Conservation (phyloP, 129 eudicot species). For the Tagetes erecta region DNA sequence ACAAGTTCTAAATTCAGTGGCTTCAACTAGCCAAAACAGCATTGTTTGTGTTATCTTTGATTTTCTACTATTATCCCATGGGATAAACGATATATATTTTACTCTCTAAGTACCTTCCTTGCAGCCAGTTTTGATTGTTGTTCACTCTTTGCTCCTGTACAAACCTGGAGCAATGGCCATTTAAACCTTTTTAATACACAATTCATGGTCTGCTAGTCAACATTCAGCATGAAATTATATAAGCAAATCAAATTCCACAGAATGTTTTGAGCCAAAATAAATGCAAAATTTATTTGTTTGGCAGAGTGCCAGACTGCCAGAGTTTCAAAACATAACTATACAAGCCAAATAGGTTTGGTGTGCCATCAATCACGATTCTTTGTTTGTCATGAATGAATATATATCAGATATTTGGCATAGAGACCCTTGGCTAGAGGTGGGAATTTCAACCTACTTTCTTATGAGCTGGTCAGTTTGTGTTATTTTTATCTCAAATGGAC, state of each 20-base stretch:
- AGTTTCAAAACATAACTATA: not conserved
- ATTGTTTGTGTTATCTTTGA: not conserved
- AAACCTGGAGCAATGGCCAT: slow-evolving; percentile 51
- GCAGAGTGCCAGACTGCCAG: too few relatives aligned
- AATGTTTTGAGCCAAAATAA: not conserved
- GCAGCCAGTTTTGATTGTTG: slow-evolving; percentile 86
- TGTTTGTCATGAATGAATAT: not conserved
- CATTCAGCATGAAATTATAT: not conserved
- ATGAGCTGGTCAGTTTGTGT: not conserved
- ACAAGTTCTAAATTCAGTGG: not conserved
- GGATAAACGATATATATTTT: not conserved
- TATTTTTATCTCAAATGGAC: not conserved
- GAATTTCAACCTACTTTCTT: not conserved
- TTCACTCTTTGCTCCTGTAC: slow-evolving; percentile 97
- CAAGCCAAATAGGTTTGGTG: not conserved
- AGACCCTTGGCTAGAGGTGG: not conserved
- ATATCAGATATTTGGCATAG: not conserved
- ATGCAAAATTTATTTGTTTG: not conserved
- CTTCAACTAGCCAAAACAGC: not conserved
- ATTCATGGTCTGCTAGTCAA: not conserved
- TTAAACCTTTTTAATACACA: not conserved
- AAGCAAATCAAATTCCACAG: not conserved
- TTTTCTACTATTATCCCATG: not conserved
- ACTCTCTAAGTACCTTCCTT: slow-evolving; percentile 57
- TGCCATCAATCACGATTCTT: not conserved